A percentile compares a stretch with the other conserved stretches of the same genome.
These are phyloP conservation scores for Bimuria novae-zelandiae DNA, from an alignment of 2,329 filamentous ascomycete species.

Conservation along the genomic window DNA sequence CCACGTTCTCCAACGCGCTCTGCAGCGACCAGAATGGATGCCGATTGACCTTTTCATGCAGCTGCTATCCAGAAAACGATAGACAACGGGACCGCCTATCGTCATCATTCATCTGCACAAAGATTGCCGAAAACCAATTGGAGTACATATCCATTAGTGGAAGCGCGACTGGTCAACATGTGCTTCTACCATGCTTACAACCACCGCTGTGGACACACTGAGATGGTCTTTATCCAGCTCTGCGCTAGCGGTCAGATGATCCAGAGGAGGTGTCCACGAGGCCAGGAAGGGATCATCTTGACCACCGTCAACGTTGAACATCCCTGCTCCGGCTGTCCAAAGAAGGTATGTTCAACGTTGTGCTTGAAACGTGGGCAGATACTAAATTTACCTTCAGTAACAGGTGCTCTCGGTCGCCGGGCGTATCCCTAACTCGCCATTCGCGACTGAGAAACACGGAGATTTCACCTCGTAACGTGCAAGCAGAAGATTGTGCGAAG, in stretches of 20 bases:
- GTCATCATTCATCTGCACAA: neutral
- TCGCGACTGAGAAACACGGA: no score
- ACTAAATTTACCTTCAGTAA: neutral
- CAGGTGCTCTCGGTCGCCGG: neutral
- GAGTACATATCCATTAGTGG: neutral
- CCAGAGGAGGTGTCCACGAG: slow-evolving; percentile 37
- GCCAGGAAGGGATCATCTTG: slow-evolving; percentile 37
- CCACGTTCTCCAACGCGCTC: neutral
- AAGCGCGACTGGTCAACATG: slow-evolving; percentile 37
- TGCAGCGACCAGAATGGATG: neutral
- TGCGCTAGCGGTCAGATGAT: slow-evolving; percentile 38
- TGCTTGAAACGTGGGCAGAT: no score
- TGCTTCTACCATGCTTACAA: slow-evolving; percentile 55
- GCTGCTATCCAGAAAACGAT: neutral
- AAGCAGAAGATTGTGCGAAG: no score
- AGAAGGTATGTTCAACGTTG: slow-evolving; percentile 20
- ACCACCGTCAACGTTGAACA: slow-evolving; percentile 38
- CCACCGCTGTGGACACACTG: slow-evolving; percentile 52
- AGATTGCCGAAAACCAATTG: neutral
- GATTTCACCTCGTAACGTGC: no score
- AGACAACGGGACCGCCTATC: neutral
- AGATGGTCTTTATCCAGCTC: slow-evolving; percentile 40
- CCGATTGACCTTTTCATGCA: neutral
- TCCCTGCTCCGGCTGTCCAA: slow-evolving; percentile 28
- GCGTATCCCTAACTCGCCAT: no score